phyloP scores from a whole-genome alignment of 345 rosid species.

The Syzygium aqueum region DNA sequence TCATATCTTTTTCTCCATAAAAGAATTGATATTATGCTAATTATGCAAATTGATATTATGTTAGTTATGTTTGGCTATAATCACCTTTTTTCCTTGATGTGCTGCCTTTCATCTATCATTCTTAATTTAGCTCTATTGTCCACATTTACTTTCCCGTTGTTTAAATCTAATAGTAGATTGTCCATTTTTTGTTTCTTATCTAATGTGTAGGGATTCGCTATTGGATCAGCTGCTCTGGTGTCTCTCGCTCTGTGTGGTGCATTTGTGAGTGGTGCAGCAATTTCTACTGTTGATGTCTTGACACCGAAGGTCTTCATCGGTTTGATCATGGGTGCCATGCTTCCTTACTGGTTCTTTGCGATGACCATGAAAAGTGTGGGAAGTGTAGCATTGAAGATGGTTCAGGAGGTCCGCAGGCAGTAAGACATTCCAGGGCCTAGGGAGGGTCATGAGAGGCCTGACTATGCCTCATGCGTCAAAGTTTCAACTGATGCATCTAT shows the following conservation, averaged over 20 bases:
- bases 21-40: background rate
- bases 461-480: constrained; percentile 19
- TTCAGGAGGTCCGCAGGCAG: constrained; percentile 22
- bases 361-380: constrained; percentile 35
- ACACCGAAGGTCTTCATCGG: constrained; percentile 30
- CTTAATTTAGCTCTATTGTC: background rate
- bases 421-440: no score
- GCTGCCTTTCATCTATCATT: background rate
- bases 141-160: background rate
- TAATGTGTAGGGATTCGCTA: constrained; percentile 16
- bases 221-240: constrained; percentile 34
- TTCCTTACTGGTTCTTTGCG: constrained; percentile 25
- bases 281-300: constrained; percentile 19
- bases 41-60: no score
- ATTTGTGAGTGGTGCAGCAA: constrained; percentile 27
- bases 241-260: constrained; percentile 27
- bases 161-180: background rate
- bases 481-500: constrained; percentile 22
- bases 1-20: background rate
- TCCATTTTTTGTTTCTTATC: background rate
- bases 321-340: constrained; percentile 19
- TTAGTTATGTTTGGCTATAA: background rate
- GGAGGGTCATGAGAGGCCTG: constrained; percentile 1
- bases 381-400: constrained; percentile 27
- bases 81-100: background rate